phyloP scores from a whole-genome alignment of 2,329 filamentous ascomycete species.

The Phyllosticta citribraziliensis region DNA sequence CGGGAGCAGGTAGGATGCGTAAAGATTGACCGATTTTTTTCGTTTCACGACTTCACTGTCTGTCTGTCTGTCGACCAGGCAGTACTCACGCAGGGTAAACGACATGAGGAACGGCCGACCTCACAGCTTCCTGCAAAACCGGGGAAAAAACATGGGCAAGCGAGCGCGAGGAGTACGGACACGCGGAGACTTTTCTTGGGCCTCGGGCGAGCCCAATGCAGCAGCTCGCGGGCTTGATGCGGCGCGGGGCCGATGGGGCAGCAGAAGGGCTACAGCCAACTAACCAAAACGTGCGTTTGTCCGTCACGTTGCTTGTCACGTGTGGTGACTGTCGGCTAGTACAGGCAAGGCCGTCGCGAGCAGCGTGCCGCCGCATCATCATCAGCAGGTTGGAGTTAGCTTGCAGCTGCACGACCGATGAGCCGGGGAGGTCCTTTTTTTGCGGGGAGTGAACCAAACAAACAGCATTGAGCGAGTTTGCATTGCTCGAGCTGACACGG shows the following conservation, averaged over 20 bases:
- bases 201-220: not conserved
- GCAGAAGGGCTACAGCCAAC: not conserved
- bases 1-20: too few relatives aligned
- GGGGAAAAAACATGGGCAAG: not conserved
- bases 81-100: not conserved
- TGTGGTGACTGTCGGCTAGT: not conserved
- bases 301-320: too few relatives aligned
- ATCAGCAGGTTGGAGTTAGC: not conserved
- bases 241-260: not conserved
- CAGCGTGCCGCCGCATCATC: not conserved
- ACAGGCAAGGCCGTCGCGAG: not conserved
- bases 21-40: too few relatives aligned
- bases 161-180: not conserved
- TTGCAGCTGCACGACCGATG: not conserved
- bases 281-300: too few relatives aligned
- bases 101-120: not conserved
- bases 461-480: not conserved
- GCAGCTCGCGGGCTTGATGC: not conserved
- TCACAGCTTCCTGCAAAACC: not conserved
- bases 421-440: not conserved
- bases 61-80: not conserved
- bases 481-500: not conserved
- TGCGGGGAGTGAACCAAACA: not conserved
- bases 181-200: not conserved
- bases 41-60: not conserved